Evolutionary conservation across 768 basidiomycete genomes (phyloP).

Genomic region (Dictyophora rubrovolvata): DNA sequence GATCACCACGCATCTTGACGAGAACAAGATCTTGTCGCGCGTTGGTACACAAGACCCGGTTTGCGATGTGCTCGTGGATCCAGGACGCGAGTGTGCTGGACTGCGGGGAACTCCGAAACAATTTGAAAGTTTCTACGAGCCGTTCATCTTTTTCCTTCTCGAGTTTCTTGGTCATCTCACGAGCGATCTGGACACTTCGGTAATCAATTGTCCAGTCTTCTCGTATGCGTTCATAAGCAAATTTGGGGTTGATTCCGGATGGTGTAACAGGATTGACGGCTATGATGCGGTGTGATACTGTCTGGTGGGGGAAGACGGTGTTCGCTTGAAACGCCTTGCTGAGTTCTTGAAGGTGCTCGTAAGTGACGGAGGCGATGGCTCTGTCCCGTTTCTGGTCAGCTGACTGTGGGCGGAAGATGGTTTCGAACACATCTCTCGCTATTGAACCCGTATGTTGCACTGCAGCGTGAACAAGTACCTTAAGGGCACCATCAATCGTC

Average conservation of each 20-base stretch:
- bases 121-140: neutral
- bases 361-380: neutral
- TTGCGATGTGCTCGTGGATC: neutral
- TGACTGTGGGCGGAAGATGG: neutral
- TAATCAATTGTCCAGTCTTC: neutral
- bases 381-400: neutral
- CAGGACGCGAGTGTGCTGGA: neutral
- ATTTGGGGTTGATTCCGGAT: neutral
- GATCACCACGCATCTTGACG: too few species aligned
- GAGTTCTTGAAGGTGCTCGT: neutral
- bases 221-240: neutral
- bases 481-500: neutral
- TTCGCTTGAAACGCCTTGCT: neutral
- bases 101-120: neutral
- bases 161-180: neutral
- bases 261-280: neutral
- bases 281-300: neutral
- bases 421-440: neutral
- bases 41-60: too few species aligned
- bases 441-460: neutral
- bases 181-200: neutral
- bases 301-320: neutral
- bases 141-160: neutral
- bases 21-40: too few species aligned
- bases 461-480: neutral